Conservation (phyloP, 1,284 basidiomycete species). For the Pyrrhoderma lamaoense region DNA sequence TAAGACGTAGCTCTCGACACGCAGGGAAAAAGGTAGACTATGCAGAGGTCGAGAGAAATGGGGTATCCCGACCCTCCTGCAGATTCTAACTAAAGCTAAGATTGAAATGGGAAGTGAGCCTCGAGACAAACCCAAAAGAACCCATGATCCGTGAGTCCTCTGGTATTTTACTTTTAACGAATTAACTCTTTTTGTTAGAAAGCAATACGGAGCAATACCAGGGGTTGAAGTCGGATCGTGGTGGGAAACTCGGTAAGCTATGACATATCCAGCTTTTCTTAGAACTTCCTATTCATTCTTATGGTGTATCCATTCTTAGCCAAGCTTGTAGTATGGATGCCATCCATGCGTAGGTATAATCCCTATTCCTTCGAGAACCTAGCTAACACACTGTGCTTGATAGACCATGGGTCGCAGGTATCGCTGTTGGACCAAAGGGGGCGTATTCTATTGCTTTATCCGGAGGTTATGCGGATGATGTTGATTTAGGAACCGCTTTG, state of each 20-base stretch:
- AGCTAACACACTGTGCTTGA: slow-evolving; percentile 1
- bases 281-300: neutral
- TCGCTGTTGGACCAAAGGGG: slow-evolving; percentile 56
- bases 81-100: slow-evolving; percentile 6
- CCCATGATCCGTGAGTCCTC: slow-evolving; percentile 58
- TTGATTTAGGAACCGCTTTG: slow-evolving; percentile 76
- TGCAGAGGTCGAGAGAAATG: slow-evolving; percentile 26
- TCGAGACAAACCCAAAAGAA: slow-evolving; percentile 30
- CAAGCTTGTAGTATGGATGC: slow-evolving; percentile 63
- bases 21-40: slow-evolving; percentile 53
- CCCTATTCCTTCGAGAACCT: slow-evolving; percentile 1
- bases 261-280: neutral
- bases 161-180: too few species aligned
- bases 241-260: slow-evolving; percentile 55
- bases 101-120: slow-evolving; percentile 24
- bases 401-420: slow-evolving; percentile 75
- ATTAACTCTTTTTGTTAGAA: slow-evolving; percentile 23
- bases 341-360: slow-evolving; percentile 60
- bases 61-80: neutral
- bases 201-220: slow-evolving; percentile 61
- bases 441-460: slow-evolving; percentile 76
- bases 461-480: slow-evolving; percentile 80
- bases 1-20: slow-evolving; percentile 58
- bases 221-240: slow-evolving; percentile 68
- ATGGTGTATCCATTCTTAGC: slow-evolving; percentile 28